Conservation (phyloP, 2,329 filamentous ascomycete species). For the Escovopsis sp. region DNA sequence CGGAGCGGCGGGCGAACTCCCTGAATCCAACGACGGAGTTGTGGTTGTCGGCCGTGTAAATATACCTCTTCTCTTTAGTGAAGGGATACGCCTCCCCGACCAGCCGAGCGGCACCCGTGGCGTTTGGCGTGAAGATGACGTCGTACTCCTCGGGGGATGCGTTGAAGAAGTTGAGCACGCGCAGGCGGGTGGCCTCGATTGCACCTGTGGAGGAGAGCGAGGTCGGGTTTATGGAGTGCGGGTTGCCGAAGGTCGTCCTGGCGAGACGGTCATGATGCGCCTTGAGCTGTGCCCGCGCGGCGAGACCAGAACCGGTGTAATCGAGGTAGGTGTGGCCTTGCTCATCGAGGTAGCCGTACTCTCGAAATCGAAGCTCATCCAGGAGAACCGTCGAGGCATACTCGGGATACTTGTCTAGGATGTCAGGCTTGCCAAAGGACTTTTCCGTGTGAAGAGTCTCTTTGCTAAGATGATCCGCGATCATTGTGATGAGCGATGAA, state of each 20-base stretch:
- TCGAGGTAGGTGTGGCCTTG: slow-evolving; percentile 26
- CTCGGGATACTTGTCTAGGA: slow-evolving; percentile 17
- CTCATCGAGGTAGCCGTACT: slow-evolving; percentile 24
- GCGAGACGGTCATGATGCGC: slow-evolving; percentile 18
- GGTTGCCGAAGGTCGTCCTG: slow-evolving; percentile 22
- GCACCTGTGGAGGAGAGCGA: slow-evolving; percentile 19
- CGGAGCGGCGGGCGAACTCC: slow-evolving; percentile 17
- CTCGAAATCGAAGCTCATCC: slow-evolving; percentile 11
- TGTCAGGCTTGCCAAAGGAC: neutral
- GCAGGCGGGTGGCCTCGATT: slow-evolving; percentile 17
- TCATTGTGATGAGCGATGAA: neutral
- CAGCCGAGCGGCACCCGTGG: slow-evolving; percentile 23
- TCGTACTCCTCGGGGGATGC: slow-evolving; percentile 23
- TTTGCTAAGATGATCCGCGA: neutral
- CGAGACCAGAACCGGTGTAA: slow-evolving; percentile 25
- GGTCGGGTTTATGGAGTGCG: slow-evolving; percentile 25
- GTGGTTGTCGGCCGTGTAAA: slow-evolving; percentile 27
- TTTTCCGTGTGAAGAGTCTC: neutral
- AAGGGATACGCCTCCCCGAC: slow-evolving; percentile 26
- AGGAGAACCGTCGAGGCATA: slow-evolving; percentile 17
- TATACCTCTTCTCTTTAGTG: slow-evolving; percentile 10
- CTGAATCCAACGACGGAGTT: slow-evolving; percentile 27
- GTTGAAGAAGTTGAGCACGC: slow-evolving; percentile 20
- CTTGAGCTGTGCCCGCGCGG: slow-evolving; percentile 17
- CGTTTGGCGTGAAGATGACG: slow-evolving; percentile 26